Percentiles rank a stretch among this genome's conserved stretches.
phyloP scores from a whole-genome alignment of 2,329 filamentous ascomycete genomes.

The Epichloe scottii region DNA sequence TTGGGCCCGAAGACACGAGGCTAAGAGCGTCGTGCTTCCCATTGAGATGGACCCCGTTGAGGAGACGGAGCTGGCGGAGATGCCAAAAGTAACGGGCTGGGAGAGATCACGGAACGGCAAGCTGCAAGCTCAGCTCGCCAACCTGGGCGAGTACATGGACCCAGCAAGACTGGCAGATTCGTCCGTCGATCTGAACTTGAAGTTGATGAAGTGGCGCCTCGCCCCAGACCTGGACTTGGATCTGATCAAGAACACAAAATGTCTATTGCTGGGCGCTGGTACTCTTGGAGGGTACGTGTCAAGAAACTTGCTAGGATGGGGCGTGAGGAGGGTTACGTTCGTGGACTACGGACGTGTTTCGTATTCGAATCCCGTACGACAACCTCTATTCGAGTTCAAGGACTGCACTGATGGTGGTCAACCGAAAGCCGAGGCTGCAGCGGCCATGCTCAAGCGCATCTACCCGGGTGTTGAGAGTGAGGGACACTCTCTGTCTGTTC shows the following conservation, averaged over 20 bases:
- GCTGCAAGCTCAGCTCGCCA: constrained; percentile 63
- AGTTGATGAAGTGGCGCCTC: constrained; percentile 98
- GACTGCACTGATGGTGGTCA: constrained; percentile 80
- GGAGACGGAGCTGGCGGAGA: constrained; percentile 32
- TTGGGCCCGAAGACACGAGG: constrained; percentile 62
- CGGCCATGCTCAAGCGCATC: constrained; percentile 68
- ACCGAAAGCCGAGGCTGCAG: constrained; percentile 70
- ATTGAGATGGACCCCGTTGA: constrained; percentile 42
- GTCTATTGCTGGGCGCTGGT: constrained; percentile 80
- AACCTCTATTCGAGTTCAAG: constrained; percentile 81
- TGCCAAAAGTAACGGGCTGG: constrained; percentile 94
- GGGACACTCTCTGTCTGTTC: constrained; percentile 74
- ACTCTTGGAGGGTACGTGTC: constrained; percentile 92
- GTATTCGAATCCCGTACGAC: constrained; percentile 91
- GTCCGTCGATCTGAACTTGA: constrained; percentile 89
- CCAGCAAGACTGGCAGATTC: constrained; percentile 78
- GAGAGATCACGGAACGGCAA: constrained; percentile 73
- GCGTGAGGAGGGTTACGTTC: constrained; percentile 88
- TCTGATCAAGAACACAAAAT: constrained; percentile 77
- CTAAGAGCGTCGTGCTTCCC: constrained; percentile 67
- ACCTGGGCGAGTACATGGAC: constrained; percentile 89
- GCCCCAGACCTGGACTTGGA: constrained; percentile 81
- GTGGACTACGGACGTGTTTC: constrained; percentile 89
- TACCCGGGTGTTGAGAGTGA: constrained; percentile 79
- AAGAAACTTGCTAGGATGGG: constrained; percentile 87